phyloP scores from a whole-genome alignment of 2,329 filamentous ascomycete species.

The Blumeria hordei region DNA sequence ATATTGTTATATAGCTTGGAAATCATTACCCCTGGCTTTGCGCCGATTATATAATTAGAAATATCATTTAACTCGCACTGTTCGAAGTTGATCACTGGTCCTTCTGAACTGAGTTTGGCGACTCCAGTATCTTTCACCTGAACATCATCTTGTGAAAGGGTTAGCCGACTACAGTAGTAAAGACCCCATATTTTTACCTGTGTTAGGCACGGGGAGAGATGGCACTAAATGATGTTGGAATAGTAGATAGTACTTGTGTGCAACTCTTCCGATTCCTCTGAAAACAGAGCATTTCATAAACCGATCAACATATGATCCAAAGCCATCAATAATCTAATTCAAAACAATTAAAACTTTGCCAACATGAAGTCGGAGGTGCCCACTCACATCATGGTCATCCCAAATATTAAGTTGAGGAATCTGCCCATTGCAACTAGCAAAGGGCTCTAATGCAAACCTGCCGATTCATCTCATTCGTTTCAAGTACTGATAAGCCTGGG shows the following conservation, averaged over 20 bases:
- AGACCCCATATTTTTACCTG: constrained; percentile 24
- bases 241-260: constrained; percentile 94
- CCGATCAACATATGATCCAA: constrained; percentile 75
- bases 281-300: constrained; percentile 91
- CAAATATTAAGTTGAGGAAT: constrained; percentile 94
- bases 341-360: not conserved
- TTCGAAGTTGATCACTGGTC: constrained; percentile 54
- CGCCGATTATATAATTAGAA: constrained; percentile 41
- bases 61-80: constrained; percentile 32
- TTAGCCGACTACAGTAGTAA: constrained; percentile 4
- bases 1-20: not conserved
- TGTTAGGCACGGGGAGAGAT: constrained; percentile 65
- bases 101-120: constrained; percentile 36
- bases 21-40: constrained; percentile 26
- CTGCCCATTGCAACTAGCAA: constrained; percentile 65
- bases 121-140: constrained; percentile 37
- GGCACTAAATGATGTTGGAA: constrained; percentile 90
- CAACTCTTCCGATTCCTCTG: constrained; percentile 69
- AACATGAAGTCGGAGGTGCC: constrained; percentile 9
- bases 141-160: constrained; percentile 16
- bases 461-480: constrained; percentile 24
- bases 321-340: constrained; percentile 52
- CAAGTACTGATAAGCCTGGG: not conserved
- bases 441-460: constrained; percentile 61
- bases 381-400: constrained; percentile 72